A percentile compares a stretch with the other conserved stretches of the same genome.
phyloP scores from a whole-genome alignment of 371 early-diverging fungal species.

The Quaeritorhiza haematococci region DNA sequence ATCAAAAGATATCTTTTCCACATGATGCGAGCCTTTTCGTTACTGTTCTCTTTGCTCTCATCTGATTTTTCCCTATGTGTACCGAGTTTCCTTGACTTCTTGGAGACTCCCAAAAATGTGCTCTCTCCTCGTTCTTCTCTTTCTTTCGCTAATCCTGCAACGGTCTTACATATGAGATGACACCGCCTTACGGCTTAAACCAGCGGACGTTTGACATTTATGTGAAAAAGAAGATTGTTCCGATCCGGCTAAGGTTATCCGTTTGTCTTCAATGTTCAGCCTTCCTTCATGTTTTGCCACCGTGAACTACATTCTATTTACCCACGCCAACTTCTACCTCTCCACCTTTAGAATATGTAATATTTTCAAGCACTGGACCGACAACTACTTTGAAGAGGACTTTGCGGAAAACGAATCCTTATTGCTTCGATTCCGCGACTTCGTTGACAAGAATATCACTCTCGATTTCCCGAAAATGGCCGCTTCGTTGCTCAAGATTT shows the following conservation, averaged over 20 bases:
- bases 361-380: conserved; percentile 38
- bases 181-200: conserved; percentile 39
- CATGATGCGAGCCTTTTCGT: too few species aligned
- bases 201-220: conserved; percentile 32
- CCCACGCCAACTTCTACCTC: neutral
- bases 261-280: neutral
- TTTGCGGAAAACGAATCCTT: conserved; percentile 31
- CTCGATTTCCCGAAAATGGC: conserved; percentile 34
- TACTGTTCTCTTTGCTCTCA: too few species aligned
- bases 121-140: neutral
- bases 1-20: conserved; percentile 36
- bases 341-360: conserved; percentile 27
- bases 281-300: neutral
- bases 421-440: conserved; percentile 30
- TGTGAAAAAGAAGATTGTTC: conserved; percentile 38
- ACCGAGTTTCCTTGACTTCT: too few species aligned
- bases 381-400: conserved; percentile 43
- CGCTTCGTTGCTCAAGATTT: conserved; percentile 14
- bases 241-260: conserved; percentile 30
- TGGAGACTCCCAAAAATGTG: too few species aligned
- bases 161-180: too few species aligned
- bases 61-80: too few species aligned
- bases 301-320: neutral
- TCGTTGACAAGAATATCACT: conserved; percentile 28
- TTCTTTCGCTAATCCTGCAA: conserved; percentile 10